Conservation (phyloP, 768 basidiomycete genomes). For the Strobilomyces dryophilus region DNA sequence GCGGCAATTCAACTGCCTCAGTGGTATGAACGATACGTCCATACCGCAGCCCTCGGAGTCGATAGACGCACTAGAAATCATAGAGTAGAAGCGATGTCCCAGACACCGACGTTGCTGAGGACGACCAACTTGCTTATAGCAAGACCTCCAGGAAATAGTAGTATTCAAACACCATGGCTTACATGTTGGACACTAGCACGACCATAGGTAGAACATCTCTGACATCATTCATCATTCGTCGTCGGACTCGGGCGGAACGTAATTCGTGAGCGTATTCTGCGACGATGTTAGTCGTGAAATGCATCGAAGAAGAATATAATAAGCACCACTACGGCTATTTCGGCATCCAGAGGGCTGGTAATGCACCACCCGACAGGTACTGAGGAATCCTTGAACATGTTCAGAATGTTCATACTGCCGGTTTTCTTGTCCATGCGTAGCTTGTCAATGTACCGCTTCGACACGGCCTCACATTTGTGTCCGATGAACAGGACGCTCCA, state of each 20-base stretch:
- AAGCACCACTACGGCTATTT: background rate
- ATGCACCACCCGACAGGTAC: slow-evolving; percentile 1
- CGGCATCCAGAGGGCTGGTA: background rate
- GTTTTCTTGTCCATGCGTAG: background rate
- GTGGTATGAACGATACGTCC: background rate
- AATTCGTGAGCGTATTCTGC: slow-evolving; percentile 1
- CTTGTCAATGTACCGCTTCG: background rate
- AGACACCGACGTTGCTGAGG: background rate
- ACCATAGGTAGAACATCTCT: background rate
- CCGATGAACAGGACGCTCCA: slow-evolving; percentile 4
- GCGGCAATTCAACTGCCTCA: slow-evolving; percentile 5
- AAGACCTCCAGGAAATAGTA: background rate
- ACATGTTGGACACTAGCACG: background rate
- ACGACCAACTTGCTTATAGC: background rate
- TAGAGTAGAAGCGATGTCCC: background rate
- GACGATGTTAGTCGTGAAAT: background rate
- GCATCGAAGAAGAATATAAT: background rate
- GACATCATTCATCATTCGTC: background rate
- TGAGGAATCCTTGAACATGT: background rate
- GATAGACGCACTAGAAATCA: background rate
- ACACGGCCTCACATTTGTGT: background rate
- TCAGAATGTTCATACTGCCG: background rate
- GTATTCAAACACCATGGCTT: background rate
- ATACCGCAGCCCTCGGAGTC: background rate
- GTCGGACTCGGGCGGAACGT: background rate